Conservation (phyloP, 257 asterid genomes). For the Avicennia marina region DNA sequence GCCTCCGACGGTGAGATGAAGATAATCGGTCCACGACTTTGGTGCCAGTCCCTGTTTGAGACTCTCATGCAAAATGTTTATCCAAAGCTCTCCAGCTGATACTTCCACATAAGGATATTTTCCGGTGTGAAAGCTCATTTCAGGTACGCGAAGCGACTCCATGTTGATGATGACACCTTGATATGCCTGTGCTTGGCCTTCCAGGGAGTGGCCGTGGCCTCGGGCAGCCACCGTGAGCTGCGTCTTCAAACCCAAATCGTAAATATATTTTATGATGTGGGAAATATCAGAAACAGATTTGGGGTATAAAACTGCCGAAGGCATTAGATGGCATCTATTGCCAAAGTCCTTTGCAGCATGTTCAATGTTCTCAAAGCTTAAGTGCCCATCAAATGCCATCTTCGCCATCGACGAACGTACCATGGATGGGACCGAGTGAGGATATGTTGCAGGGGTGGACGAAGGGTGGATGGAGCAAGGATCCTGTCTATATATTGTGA, state of each 20-base stretch:
- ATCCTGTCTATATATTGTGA: conserved; percentile 34
- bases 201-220: conserved; percentile 79
- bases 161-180: conserved; percentile 58
- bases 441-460: conserved; percentile 22
- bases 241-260: conserved; percentile 34
- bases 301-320: conserved; percentile 61
- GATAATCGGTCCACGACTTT: conserved; percentile 94
- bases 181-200: conserved; percentile 72
- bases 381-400: conserved; percentile 48
- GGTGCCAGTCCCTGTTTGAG: conserved; percentile 72
- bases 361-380: conserved; percentile 38
- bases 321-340: conserved; percentile 45
- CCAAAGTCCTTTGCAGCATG: conserved; percentile 74
- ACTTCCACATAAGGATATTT: conserved; percentile 52
- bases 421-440: conserved; percentile 24
- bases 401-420: conserved; percentile 31
- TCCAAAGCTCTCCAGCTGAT: conserved; percentile 85
- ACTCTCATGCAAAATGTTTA: conserved; percentile 63
- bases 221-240: conserved; percentile 62
- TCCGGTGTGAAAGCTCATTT: conserved; percentile 38
- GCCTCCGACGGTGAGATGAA: conserved; percentile 90
- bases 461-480: conserved; percentile 35
- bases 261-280: conserved; percentile 33
- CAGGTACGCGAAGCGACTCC: conserved; percentile 44
- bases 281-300: conserved; percentile 62